Percentiles rank a stretch among this genome's conserved stretches.
Evolutionary conservation across 148 eudicot species (phyloP).

Genomic region (Camellia granthamiana): DNA sequence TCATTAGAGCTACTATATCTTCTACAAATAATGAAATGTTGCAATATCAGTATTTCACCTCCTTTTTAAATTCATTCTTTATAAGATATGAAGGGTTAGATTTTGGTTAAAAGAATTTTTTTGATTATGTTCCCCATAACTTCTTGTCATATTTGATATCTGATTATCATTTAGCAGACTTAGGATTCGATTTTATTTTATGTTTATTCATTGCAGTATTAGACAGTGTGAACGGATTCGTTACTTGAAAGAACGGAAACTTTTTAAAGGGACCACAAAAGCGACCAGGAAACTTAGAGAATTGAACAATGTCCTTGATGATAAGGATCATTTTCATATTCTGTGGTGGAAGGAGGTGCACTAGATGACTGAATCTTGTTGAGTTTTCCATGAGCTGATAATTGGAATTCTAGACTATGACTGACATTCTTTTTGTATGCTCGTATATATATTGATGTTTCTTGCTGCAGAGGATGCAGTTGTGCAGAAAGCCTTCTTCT

Average conservation of each 20-base stretch:
- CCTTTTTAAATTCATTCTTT: neutral
- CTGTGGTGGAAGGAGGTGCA: constrained; percentile 97
- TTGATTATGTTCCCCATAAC: neutral
- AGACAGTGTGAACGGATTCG: constrained; percentile 31
- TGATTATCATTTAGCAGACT: neutral
- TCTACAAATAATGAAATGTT: neutral
- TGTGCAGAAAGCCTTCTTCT: constrained; percentile 75
- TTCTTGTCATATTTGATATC: neutral
- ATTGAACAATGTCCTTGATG: constrained; percentile 37
- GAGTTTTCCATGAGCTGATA: neutral
- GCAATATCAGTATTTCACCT: too few relatives aligned
- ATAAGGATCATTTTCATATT: constrained; percentile 63
- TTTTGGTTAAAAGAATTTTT: neutral
- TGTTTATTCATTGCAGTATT: constrained; percentile 18
- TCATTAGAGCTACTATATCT: neutral
- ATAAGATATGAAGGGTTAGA: too few relatives aligned
- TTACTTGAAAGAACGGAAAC: constrained; percentile 51
- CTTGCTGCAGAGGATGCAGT: constrained; percentile 56
- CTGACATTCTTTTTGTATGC: neutral
- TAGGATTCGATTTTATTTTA: neutral
- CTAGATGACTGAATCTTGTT: constrained; percentile 18
- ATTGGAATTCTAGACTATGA: neutral
- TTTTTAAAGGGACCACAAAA: constrained; percentile 36
- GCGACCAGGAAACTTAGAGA: constrained; percentile 49
- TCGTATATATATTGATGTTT: constrained; percentile 1